phyloP scores from a whole-genome alignment of 176 grass and related monocot genomes.

The Carex kokanica region DNA sequence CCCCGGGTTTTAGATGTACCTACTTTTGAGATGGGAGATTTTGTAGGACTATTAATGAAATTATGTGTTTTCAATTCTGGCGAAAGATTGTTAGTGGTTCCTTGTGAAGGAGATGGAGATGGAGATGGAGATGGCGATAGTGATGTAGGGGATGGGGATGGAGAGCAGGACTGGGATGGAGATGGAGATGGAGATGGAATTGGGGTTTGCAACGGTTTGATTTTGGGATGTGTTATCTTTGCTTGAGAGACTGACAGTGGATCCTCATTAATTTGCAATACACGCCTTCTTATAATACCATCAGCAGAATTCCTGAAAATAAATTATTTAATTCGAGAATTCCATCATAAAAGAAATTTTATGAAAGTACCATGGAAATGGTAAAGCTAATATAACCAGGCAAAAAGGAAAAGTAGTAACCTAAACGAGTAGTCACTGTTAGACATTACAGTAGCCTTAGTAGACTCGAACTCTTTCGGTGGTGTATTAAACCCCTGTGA shows the following conservation, averaged over 20 bases:
- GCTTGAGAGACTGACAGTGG: slow-evolving; percentile 5
- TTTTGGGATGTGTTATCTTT: background rate
- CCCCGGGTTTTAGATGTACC: background rate
- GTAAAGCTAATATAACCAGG: background rate
- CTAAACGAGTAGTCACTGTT: background rate
- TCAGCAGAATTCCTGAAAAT: background rate
- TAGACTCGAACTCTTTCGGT: background rate
- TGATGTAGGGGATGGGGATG: background rate
- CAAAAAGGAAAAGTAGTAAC: background rate
- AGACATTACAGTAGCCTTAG: background rate
- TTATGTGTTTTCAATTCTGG: background rate
- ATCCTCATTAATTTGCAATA: slow-evolving; percentile 11
- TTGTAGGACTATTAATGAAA: background rate
- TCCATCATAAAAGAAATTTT: background rate
- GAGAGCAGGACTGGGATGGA: background rate
- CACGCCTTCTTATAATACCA: slow-evolving; percentile 16
- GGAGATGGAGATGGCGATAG: background rate
- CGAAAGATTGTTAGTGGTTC: background rate
- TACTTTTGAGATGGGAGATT: background rate
- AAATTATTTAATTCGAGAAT: background rate
- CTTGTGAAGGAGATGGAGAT: background rate
- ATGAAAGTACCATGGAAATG: background rate
- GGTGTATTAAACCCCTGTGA: background rate
- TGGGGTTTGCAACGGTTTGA: background rate
- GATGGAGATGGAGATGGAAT: background rate